Percentiles rank a stretch among this genome's conserved stretches.
These are phyloP conservation scores for Fusarium humuli DNA, from an alignment of 2,329 filamentous ascomycete genomes.

Conservation along the genomic window DNA sequence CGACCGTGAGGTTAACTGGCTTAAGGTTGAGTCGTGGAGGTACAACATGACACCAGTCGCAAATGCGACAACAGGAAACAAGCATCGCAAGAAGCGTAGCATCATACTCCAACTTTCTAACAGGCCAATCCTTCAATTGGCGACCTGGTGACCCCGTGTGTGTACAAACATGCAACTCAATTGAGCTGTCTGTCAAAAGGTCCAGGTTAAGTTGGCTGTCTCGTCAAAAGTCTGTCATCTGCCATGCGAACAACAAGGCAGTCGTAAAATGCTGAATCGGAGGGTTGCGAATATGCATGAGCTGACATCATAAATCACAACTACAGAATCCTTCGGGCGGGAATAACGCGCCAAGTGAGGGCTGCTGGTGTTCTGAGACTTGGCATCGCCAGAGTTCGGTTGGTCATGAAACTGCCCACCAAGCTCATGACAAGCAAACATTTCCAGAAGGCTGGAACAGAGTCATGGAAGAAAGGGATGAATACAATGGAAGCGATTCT, in stretches of 20 bases:
- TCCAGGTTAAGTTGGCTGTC: background rate
- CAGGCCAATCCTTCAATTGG: background rate
- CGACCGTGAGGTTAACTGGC: background rate
- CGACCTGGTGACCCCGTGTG: background rate
- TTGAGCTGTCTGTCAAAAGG: background rate
- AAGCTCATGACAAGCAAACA: background rate
- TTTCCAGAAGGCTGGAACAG: background rate
- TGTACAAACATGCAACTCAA: background rate
- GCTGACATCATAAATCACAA: background rate
- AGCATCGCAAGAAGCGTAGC: too few relatives aligned
- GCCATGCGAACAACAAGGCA: background rate
- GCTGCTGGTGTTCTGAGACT: background rate
- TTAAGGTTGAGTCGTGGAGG: background rate
- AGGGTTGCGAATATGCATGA: background rate
- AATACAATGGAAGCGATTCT: too few relatives aligned
- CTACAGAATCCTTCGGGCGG: background rate
- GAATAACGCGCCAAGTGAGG: background rate
- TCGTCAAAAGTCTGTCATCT: background rate
- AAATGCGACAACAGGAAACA: background rate
- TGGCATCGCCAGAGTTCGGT: background rate
- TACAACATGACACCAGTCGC: background rate
- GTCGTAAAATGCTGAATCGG: background rate
- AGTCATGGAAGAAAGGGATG: too few relatives aligned
- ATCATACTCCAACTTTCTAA: rapidly evolving
- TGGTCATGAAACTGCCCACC: background rate